Conservation (phyloP, 805 yeast genomes). For the Zygotorulaspora florentina region DNA sequence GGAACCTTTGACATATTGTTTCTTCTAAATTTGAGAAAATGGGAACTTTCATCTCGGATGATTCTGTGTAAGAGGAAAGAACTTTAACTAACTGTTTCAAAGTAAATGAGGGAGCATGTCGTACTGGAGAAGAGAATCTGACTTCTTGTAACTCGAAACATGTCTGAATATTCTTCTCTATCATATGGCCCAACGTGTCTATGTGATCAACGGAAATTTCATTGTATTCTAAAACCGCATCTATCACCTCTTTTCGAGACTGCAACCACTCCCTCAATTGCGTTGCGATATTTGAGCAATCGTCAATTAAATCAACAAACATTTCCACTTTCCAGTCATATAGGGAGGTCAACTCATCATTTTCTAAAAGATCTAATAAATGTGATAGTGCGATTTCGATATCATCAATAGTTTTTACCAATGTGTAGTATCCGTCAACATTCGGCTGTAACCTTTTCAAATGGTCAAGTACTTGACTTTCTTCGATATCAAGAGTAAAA, state of each 20-base stretch:
- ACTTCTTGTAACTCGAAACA: constrained; percentile 39
- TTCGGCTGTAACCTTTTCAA: constrained; percentile 37
- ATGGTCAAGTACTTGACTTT: constrained; percentile 7
- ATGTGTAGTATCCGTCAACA: constrained; percentile 30
- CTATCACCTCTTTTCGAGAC: constrained; percentile 35
- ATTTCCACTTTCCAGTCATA: constrained; percentile 6
- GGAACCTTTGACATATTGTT: constrained; percentile 40
- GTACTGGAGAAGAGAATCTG: constrained; percentile 39
- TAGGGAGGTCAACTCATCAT: constrained; percentile 12
- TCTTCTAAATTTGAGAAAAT: constrained; percentile 39
- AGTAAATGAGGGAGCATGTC: constrained; percentile 38
- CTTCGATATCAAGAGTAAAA: constrained; percentile 7
- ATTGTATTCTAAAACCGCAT: constrained; percentile 40
- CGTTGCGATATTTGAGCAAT: constrained; percentile 21
- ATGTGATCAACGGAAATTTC: constrained; percentile 43
- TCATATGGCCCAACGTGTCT: constrained; percentile 40
- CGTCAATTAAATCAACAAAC: constrained; percentile 34
- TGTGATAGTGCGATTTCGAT: constrained; percentile 37
- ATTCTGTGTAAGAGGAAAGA: constrained; percentile 26
- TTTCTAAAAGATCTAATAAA: constrained; percentile 37
- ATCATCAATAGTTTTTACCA: constrained; percentile 31
- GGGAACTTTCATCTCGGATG: constrained; percentile 37
- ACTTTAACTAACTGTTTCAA: constrained; percentile 34
- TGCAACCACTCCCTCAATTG: constrained; percentile 25
- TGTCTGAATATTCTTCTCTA: constrained; percentile 36